A percentile compares a stretch with the other conserved stretches of the same genome.
Evolutionary conservation across 495 filamentous ascomycete species (phyloP).

Genomic region (Jackrogersella multiformis): DNA sequence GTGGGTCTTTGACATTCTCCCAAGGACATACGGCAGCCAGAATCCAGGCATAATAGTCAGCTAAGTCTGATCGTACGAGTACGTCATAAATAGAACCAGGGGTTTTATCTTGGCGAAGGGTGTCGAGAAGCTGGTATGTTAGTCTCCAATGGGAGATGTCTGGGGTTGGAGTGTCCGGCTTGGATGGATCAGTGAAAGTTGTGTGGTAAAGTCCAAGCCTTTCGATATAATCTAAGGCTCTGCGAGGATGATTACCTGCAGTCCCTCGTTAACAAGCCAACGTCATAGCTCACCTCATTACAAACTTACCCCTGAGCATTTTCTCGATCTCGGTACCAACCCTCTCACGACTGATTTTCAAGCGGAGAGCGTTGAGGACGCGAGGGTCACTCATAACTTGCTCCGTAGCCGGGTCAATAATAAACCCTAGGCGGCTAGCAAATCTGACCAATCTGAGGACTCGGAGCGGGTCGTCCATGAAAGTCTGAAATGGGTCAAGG

Average conservation of each 20-base stretch:
- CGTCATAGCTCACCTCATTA: not conserved
- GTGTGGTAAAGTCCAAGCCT: constrained; percentile 77
- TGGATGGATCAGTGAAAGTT: constrained; percentile 77
- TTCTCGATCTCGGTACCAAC: constrained; percentile 86
- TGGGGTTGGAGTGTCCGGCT: constrained; percentile 48
- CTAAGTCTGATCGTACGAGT: constrained; percentile 67
- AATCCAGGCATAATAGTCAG: constrained; percentile 76
- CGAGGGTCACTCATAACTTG: constrained; percentile 75
- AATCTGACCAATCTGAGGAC: constrained; percentile 92
- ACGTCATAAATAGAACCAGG: constrained; percentile 59
- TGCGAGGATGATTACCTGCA: constrained; percentile 72
- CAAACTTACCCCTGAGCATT: constrained; percentile 76
- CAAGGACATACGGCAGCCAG: constrained; percentile 81
- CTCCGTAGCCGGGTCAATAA: constrained; percentile 73
- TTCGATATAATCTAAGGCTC: constrained; percentile 76
- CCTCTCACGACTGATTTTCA: constrained; percentile 93
- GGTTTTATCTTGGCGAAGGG: constrained; percentile 57
- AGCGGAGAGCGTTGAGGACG: constrained; percentile 77
- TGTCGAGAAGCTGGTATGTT: constrained; percentile 62
- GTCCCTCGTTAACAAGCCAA: constrained; percentile 12
- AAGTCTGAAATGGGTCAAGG: constrained; percentile 88
- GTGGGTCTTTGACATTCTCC: constrained; percentile 63
- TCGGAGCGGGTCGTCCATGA: constrained; percentile 91
- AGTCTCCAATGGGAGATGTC: constrained; percentile 54
- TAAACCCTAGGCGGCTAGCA: constrained; percentile 82